Conservation (phyloP, 352 stramenopile genomes). For the Pythium chondricola region DNA sequence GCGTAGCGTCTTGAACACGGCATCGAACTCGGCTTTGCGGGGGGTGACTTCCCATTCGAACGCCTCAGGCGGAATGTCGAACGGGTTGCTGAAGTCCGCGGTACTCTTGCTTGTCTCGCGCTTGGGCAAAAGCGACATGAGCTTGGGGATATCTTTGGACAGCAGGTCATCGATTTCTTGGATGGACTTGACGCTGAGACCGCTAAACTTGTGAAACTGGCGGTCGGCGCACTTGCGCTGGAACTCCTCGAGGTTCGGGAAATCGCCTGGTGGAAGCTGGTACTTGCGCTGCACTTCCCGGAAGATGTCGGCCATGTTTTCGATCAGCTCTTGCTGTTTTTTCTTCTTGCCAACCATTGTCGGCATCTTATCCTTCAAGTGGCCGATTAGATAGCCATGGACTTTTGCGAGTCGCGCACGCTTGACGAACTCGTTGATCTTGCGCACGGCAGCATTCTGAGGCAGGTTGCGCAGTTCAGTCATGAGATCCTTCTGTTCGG, state of each 20-base stretch:
- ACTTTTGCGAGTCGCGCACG: conserved; percentile 92
- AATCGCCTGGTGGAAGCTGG: conserved; percentile 92
- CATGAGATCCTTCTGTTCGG: conserved; percentile 96
- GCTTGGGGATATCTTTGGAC: conserved; percentile 93
- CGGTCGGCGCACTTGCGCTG: conserved; percentile 63
- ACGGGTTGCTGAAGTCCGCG: conserved; percentile 23
- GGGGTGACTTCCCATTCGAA: conserved; percentile 63
- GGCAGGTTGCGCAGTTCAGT: conserved; percentile 94
- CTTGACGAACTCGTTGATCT: conserved; percentile 95
- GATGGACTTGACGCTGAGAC: conserved; percentile 92
- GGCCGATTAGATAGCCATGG: conserved; percentile 97
- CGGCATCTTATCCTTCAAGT: conserved; percentile 96
- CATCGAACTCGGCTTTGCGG: conserved; percentile 76
- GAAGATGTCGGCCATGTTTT: conserved; percentile 94
- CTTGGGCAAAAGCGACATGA: conserved; percentile 81
- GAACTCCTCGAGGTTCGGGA: conserved; percentile 91
- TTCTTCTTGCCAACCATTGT: conserved; percentile 96
- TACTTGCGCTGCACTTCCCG: conserved; percentile 97
- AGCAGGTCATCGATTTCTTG: conserved; percentile 98
- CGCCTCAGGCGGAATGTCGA: conserved; percentile 14
- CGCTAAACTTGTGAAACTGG: conserved; percentile 90
- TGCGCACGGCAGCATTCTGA: conserved; percentile 93
- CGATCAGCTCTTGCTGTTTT: conserved; percentile 94
- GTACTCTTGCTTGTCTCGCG: conserved; percentile 30
- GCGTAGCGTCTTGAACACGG: conserved; percentile 70